Conservation (phyloP, 768 basidiomycete species). For the Fistulinella prunicolor region DNA sequence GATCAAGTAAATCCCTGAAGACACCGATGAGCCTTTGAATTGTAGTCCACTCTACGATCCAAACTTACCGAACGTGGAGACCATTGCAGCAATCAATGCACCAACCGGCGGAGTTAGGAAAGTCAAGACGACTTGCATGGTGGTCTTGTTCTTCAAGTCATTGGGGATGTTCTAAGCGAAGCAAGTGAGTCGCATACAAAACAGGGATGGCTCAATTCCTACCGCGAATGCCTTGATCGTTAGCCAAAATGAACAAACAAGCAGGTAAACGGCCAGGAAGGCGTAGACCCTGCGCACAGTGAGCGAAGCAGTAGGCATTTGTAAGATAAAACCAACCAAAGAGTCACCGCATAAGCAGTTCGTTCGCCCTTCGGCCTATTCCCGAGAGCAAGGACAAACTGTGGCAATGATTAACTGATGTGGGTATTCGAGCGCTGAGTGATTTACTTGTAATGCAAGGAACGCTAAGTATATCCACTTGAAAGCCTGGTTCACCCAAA, state of each 20-base stretch:
- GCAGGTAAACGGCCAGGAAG: slow-evolving; percentile 75
- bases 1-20: slow-evolving; percentile 70
- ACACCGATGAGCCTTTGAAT: slow-evolving; percentile 9
- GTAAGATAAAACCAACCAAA: slow-evolving; percentile 49
- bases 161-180: slow-evolving; percentile 49
- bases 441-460: slow-evolving; percentile 67
- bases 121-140: slow-evolving; percentile 45
- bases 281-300: slow-evolving; percentile 67
- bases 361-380: slow-evolving; percentile 90
- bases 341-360: slow-evolving; percentile 61
- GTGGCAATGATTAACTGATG: not conserved
- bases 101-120: slow-evolving; percentile 79
- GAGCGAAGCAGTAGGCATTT: slow-evolving; percentile 4
- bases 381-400: slow-evolving; percentile 74
- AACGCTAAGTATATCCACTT: slow-evolving; percentile 88
- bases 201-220: slow-evolving; percentile 20
- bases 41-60: not conserved
- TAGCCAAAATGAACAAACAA: slow-evolving; percentile 83
- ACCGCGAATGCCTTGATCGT: slow-evolving; percentile 79
- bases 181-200: slow-evolving; percentile 1
- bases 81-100: slow-evolving; percentile 79
- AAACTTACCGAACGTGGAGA: slow-evolving; percentile 76
- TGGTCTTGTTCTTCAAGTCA: slow-evolving; percentile 46
- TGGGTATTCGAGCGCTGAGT: not conserved
- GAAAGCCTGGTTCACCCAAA: slow-evolving; percentile 80